Evolutionary conservation across 2,329 filamentous ascomycete genomes (phyloP), one percentile per base, ranked within the genome.

Genomic region (Aspergillus aculeatinus): DNA sequence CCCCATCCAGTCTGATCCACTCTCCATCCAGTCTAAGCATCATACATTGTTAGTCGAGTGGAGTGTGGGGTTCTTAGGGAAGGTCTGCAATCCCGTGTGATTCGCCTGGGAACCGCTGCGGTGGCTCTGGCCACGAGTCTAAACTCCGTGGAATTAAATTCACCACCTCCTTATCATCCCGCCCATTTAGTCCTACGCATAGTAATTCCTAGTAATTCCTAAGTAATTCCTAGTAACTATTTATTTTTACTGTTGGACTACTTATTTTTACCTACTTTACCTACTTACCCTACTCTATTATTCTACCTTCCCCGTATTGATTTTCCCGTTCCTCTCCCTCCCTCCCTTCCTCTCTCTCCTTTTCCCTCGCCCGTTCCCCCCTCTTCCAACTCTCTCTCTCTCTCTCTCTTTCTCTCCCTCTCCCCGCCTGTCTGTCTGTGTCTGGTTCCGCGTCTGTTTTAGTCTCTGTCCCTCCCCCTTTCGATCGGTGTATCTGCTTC

Each of bases 341-440:
- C 42, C 39, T 53, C 42, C n/a, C 49, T 51, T 33, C 48, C 33
- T 47, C 39, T 53, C 42, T 21, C 49, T 51, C 42, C 48, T 44
- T 35, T 51, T 51, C 35, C 21, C 42, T 48, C 57, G 49, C 50
- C 19, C 27, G 51, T 60, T 65, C 60, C 51, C 53, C 57, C 35
- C 48, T 55, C 55, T 53, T 56, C 39, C 21, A 21, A 21, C 52
- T 31, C 25, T 57, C 48, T 49, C 51, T 23, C 39, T 60, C 29
- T 52, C 33, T 21, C 27, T 51, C 76, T 79, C 78, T 78, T 82
- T 82, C 73, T 80, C 74, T 82, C 61, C 59, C 60, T 54, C 60
- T 61, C 55, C 58, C 27, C 5, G 59, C 49, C 51, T 53, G 50
- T 19, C 55, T 44, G 51, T 60, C 49, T 58, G 16, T 48, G 44